Evolutionary conservation across 2,329 filamentous ascomycete species (phyloP).

Genomic region (Colletotrichum sidae): DNA sequence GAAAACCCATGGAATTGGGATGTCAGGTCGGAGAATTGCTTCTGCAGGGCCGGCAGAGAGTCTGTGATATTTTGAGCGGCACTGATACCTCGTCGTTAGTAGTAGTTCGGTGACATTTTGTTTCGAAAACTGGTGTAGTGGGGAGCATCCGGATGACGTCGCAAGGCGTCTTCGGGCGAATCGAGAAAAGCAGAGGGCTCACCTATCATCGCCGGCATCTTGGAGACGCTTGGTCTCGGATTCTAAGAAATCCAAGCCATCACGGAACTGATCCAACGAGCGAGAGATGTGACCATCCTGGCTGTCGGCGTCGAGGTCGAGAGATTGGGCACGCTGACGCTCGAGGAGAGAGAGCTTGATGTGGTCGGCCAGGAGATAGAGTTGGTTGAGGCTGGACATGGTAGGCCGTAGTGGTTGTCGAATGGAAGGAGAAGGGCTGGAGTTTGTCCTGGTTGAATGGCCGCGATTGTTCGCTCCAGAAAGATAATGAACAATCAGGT

Average conservation of each 20-base stretch:
- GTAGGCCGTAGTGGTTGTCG: conserved; percentile 29
- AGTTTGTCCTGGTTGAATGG: not conserved
- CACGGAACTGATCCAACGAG: conserved; percentile 86
- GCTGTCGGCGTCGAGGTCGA: conserved; percentile 81
- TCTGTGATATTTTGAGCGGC: conserved; percentile 65
- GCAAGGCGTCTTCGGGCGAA: conserved; percentile 9
- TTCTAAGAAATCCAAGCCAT: conserved; percentile 79
- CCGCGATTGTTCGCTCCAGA: not conserved
- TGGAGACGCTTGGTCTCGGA: conserved; percentile 72
- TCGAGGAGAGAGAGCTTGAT: conserved; percentile 96
- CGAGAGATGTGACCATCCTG: conserved; percentile 91
- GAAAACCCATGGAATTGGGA: conserved; percentile 82
- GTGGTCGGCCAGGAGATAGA: conserved; percentile 94
- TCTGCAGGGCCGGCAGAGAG: conserved; percentile 75
- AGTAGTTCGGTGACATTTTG: not conserved
- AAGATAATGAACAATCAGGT: not conserved
- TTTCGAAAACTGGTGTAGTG: conserved; percentile 39
- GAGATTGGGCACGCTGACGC: conserved; percentile 84
- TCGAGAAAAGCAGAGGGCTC: conserved; percentile 42
- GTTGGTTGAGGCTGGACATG: conserved; percentile 76
- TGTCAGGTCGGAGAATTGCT: conserved; percentile 81
- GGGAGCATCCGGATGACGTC: conserved; percentile 13
- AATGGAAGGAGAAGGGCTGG: not conserved
- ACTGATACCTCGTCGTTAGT: conserved; percentile 45
- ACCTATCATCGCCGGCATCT: conserved; percentile 74